Conservation (phyloP, 179 eudicot genomes). For the Beta corolliflora region DNA sequence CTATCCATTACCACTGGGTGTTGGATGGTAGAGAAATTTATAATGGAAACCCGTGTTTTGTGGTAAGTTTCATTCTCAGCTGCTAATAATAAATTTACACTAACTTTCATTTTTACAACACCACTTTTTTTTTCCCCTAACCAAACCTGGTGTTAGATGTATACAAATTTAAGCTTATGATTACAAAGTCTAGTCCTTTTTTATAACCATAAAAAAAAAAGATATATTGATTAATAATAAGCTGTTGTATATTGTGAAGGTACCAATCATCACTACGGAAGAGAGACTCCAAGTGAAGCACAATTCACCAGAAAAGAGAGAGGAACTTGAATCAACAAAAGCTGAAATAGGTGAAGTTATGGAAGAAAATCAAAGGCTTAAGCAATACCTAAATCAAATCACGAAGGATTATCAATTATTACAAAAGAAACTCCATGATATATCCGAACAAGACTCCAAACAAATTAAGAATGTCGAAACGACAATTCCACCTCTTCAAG, state of each 20-base stretch:
- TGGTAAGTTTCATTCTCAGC: too few species aligned
- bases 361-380: slow-evolving; percentile 73
- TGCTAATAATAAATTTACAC: too few species aligned
- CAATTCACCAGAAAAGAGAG: slow-evolving; percentile 30
- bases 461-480: slow-evolving; percentile 16
- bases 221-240: too few species aligned
- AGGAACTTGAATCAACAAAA: slow-evolving; percentile 53
- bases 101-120: too few species aligned
- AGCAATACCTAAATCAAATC: slow-evolving; percentile 41
- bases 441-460: slow-evolving; percentile 36
- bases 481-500: neutral
- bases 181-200: too few species aligned
- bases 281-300: neutral
- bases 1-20: too few species aligned
- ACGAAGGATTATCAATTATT: slow-evolving; percentile 61
- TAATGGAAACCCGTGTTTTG: too few species aligned
- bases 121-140: too few species aligned
- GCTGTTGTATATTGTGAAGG: neutral
- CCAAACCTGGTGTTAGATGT: too few species aligned
- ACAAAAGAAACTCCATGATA: slow-evolving; percentile 49
- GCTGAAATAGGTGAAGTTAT: slow-evolving; percentile 66
- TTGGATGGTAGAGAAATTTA: too few species aligned
- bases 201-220: too few species aligned
- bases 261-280: neutral
- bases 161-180: too few species aligned